Conservation (phyloP, 352 stramenopile genomes). For the Pythium aquatile region DNA sequence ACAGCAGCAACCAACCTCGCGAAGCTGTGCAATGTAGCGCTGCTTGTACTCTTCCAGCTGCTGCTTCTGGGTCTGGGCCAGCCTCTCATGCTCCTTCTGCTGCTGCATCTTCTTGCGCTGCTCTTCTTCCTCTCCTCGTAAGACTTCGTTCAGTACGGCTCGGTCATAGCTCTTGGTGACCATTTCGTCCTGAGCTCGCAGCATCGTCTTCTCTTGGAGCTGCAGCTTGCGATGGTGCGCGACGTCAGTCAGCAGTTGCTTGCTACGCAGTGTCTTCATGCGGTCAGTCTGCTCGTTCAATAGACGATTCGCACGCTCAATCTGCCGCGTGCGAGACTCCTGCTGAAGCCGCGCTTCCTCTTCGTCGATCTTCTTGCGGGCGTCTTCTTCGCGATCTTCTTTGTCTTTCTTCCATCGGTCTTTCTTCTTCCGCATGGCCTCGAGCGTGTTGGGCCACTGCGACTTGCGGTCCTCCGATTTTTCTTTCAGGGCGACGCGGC, state of each 20-base stretch:
- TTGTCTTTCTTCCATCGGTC: constrained; percentile 90
- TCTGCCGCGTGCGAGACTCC: constrained; percentile 73
- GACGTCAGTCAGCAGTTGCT: constrained; percentile 86
- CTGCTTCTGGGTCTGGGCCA: constrained; percentile 62
- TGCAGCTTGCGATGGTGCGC: constrained; percentile 85
- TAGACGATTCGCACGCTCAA: constrained; percentile 79
- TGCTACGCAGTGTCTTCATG: constrained; percentile 89
- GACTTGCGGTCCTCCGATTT: constrained; percentile 81
- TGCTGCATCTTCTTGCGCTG: constrained; percentile 38
- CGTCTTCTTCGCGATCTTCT: constrained; percentile 78
- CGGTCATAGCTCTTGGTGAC: constrained; percentile 44
- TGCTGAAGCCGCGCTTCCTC: constrained; percentile 76
- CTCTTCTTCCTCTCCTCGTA: constrained; percentile 55
- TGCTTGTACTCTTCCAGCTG: constrained; percentile 87
- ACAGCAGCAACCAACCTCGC: constrained; percentile 36
- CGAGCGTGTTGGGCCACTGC: constrained; percentile 91
- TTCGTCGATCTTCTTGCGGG: constrained; percentile 69
- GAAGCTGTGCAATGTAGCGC: constrained; percentile 69
- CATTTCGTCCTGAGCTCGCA: constrained; percentile 51
- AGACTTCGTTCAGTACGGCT: constrained; percentile 47
- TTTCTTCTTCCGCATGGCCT: constrained; percentile 88
- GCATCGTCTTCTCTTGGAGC: constrained; percentile 65
- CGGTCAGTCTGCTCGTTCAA: constrained; percentile 92
- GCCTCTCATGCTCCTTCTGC: constrained; percentile 45
- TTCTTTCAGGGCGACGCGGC: constrained; percentile 60